phyloP scores from a whole-genome alignment of 306 rosid genomes.

The Pueraria montana region DNA sequence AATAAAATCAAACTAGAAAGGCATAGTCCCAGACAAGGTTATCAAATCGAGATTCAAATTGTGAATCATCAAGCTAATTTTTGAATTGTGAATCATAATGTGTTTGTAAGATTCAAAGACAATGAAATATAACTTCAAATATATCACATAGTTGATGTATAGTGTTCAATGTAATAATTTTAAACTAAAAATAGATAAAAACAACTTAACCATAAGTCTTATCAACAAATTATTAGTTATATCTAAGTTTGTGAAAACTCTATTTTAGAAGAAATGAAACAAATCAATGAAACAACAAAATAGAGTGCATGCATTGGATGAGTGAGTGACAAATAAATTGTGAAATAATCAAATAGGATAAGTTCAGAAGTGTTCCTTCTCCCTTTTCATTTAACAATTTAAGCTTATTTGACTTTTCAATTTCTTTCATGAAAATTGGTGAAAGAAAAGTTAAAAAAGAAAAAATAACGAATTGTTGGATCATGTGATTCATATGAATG shows the following conservation, averaged over 20 bases:
- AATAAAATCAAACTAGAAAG: conserved; percentile 30
- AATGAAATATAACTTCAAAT: not conserved
- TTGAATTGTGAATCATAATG: not conserved
- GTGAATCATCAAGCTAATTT: not conserved
- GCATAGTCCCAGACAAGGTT: not conserved
- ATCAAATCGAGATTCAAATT: not conserved
- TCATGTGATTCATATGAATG: not conserved
- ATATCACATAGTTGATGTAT: not conserved
- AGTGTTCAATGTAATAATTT: not conserved
- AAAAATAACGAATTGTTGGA: not conserved
- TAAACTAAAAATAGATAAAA: too few species aligned
- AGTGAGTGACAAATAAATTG: not conserved
- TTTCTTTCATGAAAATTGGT: not conserved
- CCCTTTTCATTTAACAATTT: not conserved
- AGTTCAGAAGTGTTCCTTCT: not conserved
- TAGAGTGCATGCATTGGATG: not conserved
- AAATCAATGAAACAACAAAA: not conserved
- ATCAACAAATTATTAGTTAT: not conserved
- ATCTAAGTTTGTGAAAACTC: not conserved
- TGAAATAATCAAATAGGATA: conserved; percentile 5
- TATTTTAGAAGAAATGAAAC: not conserved
- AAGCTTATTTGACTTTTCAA: not conserved
- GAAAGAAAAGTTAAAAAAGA: not conserved
- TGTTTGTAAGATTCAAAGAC: not conserved
- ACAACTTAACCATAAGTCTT: not conserved